phyloP scores from a whole-genome alignment of 2,329 filamentous ascomycete genomes.

The Hypoxylon sp. region DNA sequence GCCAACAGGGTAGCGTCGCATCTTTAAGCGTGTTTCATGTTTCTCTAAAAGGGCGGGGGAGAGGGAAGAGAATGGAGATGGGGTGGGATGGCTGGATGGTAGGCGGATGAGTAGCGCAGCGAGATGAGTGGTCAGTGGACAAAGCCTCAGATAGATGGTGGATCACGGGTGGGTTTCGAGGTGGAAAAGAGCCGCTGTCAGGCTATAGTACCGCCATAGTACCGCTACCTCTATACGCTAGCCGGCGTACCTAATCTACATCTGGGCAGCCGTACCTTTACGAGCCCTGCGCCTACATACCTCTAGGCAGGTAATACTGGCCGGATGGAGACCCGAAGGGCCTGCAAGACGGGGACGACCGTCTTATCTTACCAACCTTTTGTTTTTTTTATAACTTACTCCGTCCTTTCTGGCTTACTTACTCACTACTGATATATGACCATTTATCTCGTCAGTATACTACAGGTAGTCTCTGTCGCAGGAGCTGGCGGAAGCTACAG shows the following conservation, averaged over 20 bases:
- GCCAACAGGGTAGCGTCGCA: constrained; percentile 40
- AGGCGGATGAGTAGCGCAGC: no score
- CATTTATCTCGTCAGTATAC: neutral
- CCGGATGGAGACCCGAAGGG: neutral
- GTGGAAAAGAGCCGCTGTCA: constrained; percentile 29
- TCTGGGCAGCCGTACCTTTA: constrained; percentile 1
- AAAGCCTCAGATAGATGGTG: neutral
- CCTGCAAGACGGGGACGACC: neutral
- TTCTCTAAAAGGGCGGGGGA: constrained; percentile 2
- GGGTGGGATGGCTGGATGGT: neutral
- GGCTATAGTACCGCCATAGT: neutral
- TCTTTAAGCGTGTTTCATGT: constrained; percentile 44
- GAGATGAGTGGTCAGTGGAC: no score
- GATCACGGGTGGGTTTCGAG: neutral
- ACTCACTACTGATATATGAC: neutral
- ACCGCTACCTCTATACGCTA: constrained; percentile 10
- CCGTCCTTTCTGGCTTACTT: neutral
- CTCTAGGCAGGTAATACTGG: neutral
- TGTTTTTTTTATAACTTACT: neutral
- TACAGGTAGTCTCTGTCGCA: neutral
- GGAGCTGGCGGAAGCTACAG: neutral
- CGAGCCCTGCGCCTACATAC: neutral
- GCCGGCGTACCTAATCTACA: constrained; percentile 13
- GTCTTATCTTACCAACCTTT: neutral
- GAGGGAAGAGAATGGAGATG: no score